Evolutionary conservation across 169 alveolate species (phyloP), one percentile per base, ranked within the genome.

Genomic region (Eimeria brunetti): DNA sequence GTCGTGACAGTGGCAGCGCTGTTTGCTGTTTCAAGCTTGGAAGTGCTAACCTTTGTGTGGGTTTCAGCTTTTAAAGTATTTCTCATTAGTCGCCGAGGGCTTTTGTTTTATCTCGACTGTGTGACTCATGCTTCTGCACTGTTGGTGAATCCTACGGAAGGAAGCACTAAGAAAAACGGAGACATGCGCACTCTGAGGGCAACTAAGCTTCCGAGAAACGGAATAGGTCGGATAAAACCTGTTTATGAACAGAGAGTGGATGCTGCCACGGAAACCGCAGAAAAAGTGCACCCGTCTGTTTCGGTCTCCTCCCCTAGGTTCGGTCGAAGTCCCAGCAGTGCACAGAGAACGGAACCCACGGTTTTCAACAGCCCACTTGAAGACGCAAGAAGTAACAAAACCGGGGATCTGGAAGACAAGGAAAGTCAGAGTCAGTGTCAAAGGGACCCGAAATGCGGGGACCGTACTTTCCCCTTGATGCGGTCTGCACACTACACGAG

Each of bases 1-100:
- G 62, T 86, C 67, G 83, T 86, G 83, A 41, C 83, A 24, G 83
- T 33, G 62, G 93, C 62, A 64, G 83, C 93, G 36, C 20, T 36
- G 11, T 20, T 60, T 62, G 46, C 93, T 44, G 83, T 64, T 62
- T 12, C 41, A 12, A 53, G 78, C 44, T 11, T 86, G 60, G 49
- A 83, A 64, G 69, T 69, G n/a, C 24, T 71, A 24, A 49, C 83
- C 24, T 38, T 60, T 46, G 33, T 62, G 53, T 71, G 93, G 60
- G 36, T 86, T 41, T 44, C 71, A 8, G 83, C 67, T 27, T 33
- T 64, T 53, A 86, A 86, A 60, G 67, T 30, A 24, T 64, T 86
- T 14, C 46, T 86, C 33, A 22, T 86, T 6, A 56, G 71, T 46
- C 93, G 69, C 1, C 62, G 93, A 27, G 83, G 62, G 18, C 83